phyloP scores from a whole-genome alignment of 1,139 yeast genomes.

The Ogataea hybrid region DNA sequence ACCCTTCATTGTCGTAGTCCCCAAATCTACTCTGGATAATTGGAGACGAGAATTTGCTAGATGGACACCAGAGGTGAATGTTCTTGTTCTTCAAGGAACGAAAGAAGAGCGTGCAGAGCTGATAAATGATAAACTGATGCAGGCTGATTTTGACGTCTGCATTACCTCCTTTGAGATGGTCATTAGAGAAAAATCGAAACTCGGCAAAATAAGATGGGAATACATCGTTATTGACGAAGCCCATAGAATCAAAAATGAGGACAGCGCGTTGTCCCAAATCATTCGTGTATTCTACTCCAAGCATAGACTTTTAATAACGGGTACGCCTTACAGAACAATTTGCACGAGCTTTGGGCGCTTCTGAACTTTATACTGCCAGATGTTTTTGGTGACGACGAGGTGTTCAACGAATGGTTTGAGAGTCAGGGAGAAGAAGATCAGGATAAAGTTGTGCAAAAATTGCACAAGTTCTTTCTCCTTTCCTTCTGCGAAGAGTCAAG shows the following conservation, averaged over 20 bases:
- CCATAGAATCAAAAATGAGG: conserved; percentile 94
- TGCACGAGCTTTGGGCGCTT: conserved; percentile 95
- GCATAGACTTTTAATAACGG: conserved; percentile 84
- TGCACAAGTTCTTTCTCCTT: conserved; percentile 88
- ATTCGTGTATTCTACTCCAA: conserved; percentile 82
- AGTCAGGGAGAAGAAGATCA: conserved; percentile 55
- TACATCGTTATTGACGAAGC: conserved; percentile 96
- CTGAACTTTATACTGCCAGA: conserved; percentile 89
- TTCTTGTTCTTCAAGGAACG: conserved; percentile 80
- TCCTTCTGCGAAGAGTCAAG: conserved; percentile 83
- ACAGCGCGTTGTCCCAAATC: conserved; percentile 84
- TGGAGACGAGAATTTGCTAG: conserved; percentile 92
- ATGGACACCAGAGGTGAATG: conserved; percentile 97
- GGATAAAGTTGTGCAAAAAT: conserved; percentile 76
- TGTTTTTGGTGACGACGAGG: conserved; percentile 86
- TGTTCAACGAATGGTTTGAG: conserved; percentile 87
- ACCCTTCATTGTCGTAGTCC: conserved; percentile 89
- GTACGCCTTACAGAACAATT: conserved; percentile 94
- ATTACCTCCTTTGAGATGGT: conserved; percentile 94
- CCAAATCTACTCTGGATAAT: conserved; percentile 91
- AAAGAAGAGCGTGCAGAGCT: conserved; percentile 70
- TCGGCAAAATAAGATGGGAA: conserved; percentile 89
- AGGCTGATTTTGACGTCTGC: conserved; percentile 83
- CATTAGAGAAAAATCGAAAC: conserved; percentile 75
- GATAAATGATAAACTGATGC: conserved; percentile 56